These are phyloP conservation scores for Phytophthora aleatoria DNA, from an alignment of 352 stramenopile genomes.

Conservation along the genomic window DNA sequence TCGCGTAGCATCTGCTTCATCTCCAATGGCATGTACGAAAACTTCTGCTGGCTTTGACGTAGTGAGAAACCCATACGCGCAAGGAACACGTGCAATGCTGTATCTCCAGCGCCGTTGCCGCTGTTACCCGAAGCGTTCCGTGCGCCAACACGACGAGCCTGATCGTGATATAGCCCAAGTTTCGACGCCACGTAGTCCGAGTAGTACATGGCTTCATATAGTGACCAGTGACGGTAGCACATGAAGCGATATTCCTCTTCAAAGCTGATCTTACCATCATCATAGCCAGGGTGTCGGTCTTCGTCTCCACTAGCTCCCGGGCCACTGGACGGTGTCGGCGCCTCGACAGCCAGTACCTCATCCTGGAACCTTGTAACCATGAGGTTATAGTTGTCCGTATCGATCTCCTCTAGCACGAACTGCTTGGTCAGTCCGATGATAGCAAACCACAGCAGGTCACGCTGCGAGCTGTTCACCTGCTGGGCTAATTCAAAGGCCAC, in stretches of 20 bases:
- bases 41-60: conserved; percentile 95
- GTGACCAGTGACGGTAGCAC: conserved; percentile 94
- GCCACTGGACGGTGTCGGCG: conserved; percentile 37
- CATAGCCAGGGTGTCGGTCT: conserved; percentile 61
- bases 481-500: conserved; percentile 86
- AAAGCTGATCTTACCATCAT: conserved; percentile 86
- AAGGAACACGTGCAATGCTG: conserved; percentile 92
- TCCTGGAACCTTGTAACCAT: conserved; percentile 91
- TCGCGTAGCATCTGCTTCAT: conserved; percentile 93
- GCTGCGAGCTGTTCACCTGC: conserved; percentile 83
- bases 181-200: conserved; percentile 95
- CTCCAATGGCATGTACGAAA: conserved; percentile 94
- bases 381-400: conserved; percentile 92
- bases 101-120: conserved; percentile 56
- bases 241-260: conserved; percentile 97
- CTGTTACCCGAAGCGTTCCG: conserved; percentile 49
- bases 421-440: conserved; percentile 97
- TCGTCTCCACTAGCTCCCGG: conserved; percentile 36
- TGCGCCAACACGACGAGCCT: conserved; percentile 62
- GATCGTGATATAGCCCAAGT: conserved; percentile 77
- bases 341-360: conserved; percentile 85
- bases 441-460: conserved; percentile 96
- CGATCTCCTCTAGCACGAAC: conserved; percentile 93
- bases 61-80: conserved; percentile 98
- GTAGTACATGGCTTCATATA: conserved; percentile 97